phyloP scores from a whole-genome alignment of 2,329 filamentous ascomycete genomes.

The Alternaria sp. region DNA sequence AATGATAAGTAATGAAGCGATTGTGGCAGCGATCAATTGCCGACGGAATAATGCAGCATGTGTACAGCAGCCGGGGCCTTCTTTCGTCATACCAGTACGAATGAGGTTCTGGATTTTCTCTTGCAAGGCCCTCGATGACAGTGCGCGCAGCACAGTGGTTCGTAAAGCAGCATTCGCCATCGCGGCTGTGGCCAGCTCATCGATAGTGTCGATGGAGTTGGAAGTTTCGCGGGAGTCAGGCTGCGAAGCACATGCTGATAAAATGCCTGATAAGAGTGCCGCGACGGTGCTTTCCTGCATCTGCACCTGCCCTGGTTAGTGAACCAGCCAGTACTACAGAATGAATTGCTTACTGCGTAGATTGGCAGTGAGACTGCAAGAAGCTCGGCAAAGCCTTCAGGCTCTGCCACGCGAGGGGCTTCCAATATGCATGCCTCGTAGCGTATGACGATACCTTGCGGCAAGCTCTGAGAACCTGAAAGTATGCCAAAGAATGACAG shows the following conservation, averaged over 20 bases:
- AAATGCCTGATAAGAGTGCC: constrained; percentile 18
- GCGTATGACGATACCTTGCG: constrained; percentile 23
- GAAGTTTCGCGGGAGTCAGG: constrained; percentile 9
- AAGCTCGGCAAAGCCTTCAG: constrained; percentile 20
- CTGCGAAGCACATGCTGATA: constrained; percentile 20
- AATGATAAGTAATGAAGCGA: constrained; percentile 38
- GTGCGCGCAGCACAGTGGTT: constrained; percentile 26
- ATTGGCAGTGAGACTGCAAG: constrained; percentile 32
- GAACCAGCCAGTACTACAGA: neutral
- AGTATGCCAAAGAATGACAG: constrained; percentile 38
- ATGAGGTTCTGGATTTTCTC: constrained; percentile 27
- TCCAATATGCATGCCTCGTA: constrained; percentile 29
- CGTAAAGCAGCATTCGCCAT: constrained; percentile 21
- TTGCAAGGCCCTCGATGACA: constrained; percentile 36
- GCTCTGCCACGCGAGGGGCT: constrained; percentile 12
- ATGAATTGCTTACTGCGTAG: constrained; percentile 32
- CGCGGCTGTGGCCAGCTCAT: constrained; percentile 23
- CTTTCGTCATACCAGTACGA: neutral
- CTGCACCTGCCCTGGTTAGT: constrained; percentile 24
- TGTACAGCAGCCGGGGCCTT: constrained; percentile 17
- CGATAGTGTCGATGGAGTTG: constrained; percentile 19
- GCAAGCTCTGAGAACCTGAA: constrained; percentile 23
- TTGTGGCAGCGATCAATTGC: constrained; percentile 28
- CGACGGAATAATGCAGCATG: constrained; percentile 17
- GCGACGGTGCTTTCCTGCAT: constrained; percentile 22